Base-by-base conservation (phyloP, 208 protist species). In the Leishmania tropica region DNA sequence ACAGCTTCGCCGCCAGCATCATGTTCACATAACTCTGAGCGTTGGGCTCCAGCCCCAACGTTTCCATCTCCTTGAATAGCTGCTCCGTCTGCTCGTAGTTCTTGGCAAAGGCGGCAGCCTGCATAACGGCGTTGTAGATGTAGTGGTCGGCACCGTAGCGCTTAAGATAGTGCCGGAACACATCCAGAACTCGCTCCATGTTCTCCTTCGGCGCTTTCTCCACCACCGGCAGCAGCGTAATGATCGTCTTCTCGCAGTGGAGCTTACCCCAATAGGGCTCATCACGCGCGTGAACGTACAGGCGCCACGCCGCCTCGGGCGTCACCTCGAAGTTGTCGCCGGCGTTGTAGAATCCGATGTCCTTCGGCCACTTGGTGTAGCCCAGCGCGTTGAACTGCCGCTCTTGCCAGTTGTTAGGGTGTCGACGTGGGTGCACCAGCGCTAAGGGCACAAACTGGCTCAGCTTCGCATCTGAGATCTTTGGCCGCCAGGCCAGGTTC, bases 61-160 rank as follows among this genome's bases (percentile, higher is more conserved):
- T 42, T 28, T 87, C 85, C 95, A 97, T 97, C 81, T 97, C 93
- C 11, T 79, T 47, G 51, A 96, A 88, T 11, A 97, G 84, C 37
- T 87, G 73, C 77, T 94, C 90, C 56, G 93, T 95, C 51, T 88
- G 93, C 2, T 75, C 67, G 53, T 92, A 89, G 79, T 97, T 85
- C 75, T 93, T 93, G 10, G 93, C 94, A 81, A 98, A 98, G 28
- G 94, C 95, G 47, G 80, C 73, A 13, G 94, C 95, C 85, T 98
- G 95, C 94, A 98, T 98, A 10, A 98, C 94, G 7, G 92, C 93
- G 78, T 98, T 98, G 89, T 96, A 98, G 73, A 98, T 97, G 83
- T 95, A 96, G 80, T 98, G 95, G 72, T 98, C 95, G 2, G 92
- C 93, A 1, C 95, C 95, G 85, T 94, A 98, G 24, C 92, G 87